A percentile compares a stretch with the other conserved stretches of the same genome.
Conservation (phyloP, 441 rosid species). For the Pelargonium cotyledonis region DNA sequence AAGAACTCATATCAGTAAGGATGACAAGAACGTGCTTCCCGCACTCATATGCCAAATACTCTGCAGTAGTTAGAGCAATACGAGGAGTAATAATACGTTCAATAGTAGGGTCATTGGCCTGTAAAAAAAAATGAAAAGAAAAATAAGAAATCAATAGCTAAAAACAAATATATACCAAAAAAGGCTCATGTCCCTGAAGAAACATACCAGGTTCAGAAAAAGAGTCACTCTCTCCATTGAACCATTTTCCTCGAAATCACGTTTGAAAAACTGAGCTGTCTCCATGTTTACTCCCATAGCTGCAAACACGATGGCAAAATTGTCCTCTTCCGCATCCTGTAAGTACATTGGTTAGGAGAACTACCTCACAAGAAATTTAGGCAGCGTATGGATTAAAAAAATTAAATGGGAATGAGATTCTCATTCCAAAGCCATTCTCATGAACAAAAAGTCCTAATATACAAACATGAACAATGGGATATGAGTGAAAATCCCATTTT, state of each 20-base stretch:
- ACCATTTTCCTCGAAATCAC: slow-evolving; percentile 99
- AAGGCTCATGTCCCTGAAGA: not conserved
- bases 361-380: not conserved
- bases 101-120: slow-evolving; percentile 99
- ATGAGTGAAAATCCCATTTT: no score
- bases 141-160: not conserved
- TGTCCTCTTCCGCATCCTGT: slow-evolving; percentile 86
- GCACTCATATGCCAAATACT: slow-evolving; percentile 92
- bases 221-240: slow-evolving; percentile 28
- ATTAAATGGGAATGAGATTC: no score
- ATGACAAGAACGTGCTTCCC: slow-evolving; percentile 32
- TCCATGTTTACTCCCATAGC: slow-evolving; percentile 99
- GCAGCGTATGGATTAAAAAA: not conserved
- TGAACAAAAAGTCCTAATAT: no score
- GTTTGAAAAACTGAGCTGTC: slow-evolving; percentile 97
- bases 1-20: slow-evolving; percentile 30
- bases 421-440: no score
- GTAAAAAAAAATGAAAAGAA: slow-evolving; percentile 20
- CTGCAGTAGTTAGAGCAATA: slow-evolving; percentile 90
- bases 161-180: not conserved
- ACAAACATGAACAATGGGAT: no score
- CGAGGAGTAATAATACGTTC: slow-evolving; percentile 95
- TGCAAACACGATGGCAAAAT: slow-evolving; percentile 95
- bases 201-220: slow-evolving; percentile 16
- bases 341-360: slow-evolving; percentile 12